Percentiles rank a stretch among this genome's conserved stretches.
phyloP scores from a whole-genome alignment of 2,329 filamentous ascomycete species.

The Hypoxylon sp. region DNA sequence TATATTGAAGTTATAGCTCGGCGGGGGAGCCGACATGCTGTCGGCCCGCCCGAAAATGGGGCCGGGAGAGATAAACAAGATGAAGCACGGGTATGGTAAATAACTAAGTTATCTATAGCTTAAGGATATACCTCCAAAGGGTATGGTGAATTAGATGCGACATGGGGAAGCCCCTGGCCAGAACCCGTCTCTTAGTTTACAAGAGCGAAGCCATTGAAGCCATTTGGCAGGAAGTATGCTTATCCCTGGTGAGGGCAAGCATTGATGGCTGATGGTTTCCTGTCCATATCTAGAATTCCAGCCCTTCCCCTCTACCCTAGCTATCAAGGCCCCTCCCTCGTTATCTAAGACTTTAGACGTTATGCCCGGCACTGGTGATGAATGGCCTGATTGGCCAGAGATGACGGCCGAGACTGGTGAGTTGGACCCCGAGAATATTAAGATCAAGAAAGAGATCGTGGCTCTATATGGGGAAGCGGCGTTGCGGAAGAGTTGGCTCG shows the following conservation, averaged over 20 bases:
- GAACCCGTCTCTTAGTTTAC: conserved; percentile 9
- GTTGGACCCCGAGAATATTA: conserved; percentile 45
- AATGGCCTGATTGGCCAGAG: conserved; percentile 46
- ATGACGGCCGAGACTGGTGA: conserved; percentile 28
- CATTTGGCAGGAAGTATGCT: conserved; percentile 4
- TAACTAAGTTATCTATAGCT: background rate
- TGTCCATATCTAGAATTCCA: conserved; percentile 7
- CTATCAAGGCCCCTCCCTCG: background rate
- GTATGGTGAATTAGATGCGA: background rate
- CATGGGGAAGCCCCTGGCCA: background rate
- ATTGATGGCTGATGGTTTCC: conserved; percentile 5
- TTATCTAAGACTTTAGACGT: conserved; percentile 13
- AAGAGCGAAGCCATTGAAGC: conserved; percentile 4
- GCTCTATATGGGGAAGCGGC: conserved; percentile 52
- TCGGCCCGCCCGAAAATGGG: background rate
- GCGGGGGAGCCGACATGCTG: conserved; percentile 2
- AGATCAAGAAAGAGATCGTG: conserved; percentile 52
- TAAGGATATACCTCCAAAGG: too few relatives aligned
- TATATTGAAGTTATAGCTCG: conserved; percentile 11
- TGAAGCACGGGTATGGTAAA: background rate
- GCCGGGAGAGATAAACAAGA: conserved; percentile 1
- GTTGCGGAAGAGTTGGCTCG: conserved; percentile 54
- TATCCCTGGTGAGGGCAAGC: background rate
- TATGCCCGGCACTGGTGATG: conserved; percentile 38
- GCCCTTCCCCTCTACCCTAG: conserved; percentile 9